These are phyloP conservation scores for Lecanicillium sp. DNA, from an alignment of 2,329 filamentous ascomycete species.

Conservation along the genomic window DNA sequence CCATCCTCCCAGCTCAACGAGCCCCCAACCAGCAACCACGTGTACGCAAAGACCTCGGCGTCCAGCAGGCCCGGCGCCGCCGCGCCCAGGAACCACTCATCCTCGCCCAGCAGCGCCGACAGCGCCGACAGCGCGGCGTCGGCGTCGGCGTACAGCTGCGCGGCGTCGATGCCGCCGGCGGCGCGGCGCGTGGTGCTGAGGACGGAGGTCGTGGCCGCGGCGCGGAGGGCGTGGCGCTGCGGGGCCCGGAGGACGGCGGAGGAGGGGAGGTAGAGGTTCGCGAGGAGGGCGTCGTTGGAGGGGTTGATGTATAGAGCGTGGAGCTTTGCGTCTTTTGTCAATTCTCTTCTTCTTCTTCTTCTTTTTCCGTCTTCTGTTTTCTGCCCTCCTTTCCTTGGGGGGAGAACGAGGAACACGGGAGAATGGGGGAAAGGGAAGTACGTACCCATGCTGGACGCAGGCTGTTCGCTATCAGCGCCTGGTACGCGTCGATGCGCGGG, in stretches of 20 bases:
- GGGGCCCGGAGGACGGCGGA: constrained; percentile 56
- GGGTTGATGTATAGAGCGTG: constrained; percentile 74
- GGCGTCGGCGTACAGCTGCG: constrained; percentile 38
- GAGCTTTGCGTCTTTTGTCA: constrained; percentile 43
- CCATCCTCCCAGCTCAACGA: constrained; percentile 57
- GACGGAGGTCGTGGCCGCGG: constrained; percentile 70
- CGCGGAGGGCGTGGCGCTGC: constrained; percentile 59
- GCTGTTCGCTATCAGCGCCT: constrained; percentile 66
- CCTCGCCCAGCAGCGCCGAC: constrained; percentile 21
- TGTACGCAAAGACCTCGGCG: constrained; percentile 85
- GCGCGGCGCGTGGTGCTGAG: constrained; percentile 50
- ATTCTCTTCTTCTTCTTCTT: constrained; percentile 8
- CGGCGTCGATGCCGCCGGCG: constrained; percentile 25
- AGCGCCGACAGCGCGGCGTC: constrained; percentile 37
- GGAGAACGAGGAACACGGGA: background rate
- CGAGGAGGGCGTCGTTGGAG: constrained; percentile 62
- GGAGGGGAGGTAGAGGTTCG: constrained; percentile 65
- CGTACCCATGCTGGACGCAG: constrained; percentile 82
- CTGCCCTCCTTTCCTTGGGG: background rate
- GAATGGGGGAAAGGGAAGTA: constrained; percentile 7
- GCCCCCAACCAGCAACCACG: constrained; percentile 68
- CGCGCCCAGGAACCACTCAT: constrained; percentile 45
- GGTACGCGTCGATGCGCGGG: constrained; percentile 65
- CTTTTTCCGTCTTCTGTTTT: no score
- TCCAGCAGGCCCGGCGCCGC: constrained; percentile 69